Evolutionary conservation across 2,329 filamentous ascomycete species (phyloP).

Genomic region (Mycosphaerella arachidis): DNA sequence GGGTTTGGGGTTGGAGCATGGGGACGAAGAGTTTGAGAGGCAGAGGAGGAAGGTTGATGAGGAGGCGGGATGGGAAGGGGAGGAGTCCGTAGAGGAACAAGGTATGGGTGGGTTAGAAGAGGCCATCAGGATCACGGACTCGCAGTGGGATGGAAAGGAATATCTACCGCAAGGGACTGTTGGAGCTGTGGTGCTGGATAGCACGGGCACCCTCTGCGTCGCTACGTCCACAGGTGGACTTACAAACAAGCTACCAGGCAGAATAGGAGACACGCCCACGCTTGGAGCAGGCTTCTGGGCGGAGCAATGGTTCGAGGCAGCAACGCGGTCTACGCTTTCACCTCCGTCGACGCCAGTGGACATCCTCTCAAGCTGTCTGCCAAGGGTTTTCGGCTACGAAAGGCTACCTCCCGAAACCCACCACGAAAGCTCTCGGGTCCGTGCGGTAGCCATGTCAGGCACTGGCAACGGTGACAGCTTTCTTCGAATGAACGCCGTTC

Average conservation of each 20-base stretch:
- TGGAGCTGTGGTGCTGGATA: constrained; percentile 76
- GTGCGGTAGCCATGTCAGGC: constrained; percentile 31
- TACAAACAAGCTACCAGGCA: constrained; percentile 82
- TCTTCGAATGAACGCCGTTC: constrained; percentile 64
- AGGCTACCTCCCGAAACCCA: constrained; percentile 1
- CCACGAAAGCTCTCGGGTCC: constrained; percentile 4
- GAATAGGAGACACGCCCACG: constrained; percentile 81
- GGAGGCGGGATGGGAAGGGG: not conserved
- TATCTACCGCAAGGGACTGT: constrained; percentile 80
- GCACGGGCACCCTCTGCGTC: constrained; percentile 66
- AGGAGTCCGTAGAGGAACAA: not conserved
- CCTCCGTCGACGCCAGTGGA: not conserved
- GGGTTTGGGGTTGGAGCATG: constrained; percentile 48
- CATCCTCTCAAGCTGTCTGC: constrained; percentile 19
- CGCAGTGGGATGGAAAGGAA: constrained; percentile 54
- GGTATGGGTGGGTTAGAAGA: not conserved
- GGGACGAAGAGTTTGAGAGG: constrained; percentile 40
- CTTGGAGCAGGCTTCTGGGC: constrained; percentile 87
- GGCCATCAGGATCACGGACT: constrained; percentile 1
- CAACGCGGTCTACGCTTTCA: not conserved
- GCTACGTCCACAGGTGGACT: constrained; percentile 68
- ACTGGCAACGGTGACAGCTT: constrained; percentile 83
- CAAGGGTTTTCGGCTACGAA: constrained; percentile 19
- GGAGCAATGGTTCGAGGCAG: constrained; percentile 62
- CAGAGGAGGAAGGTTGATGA: constrained; percentile 35